These are phyloP conservation scores for Delphinella strobiligena DNA, from an alignment of 2,329 filamentous ascomycete species.

Conservation along the genomic window DNA sequence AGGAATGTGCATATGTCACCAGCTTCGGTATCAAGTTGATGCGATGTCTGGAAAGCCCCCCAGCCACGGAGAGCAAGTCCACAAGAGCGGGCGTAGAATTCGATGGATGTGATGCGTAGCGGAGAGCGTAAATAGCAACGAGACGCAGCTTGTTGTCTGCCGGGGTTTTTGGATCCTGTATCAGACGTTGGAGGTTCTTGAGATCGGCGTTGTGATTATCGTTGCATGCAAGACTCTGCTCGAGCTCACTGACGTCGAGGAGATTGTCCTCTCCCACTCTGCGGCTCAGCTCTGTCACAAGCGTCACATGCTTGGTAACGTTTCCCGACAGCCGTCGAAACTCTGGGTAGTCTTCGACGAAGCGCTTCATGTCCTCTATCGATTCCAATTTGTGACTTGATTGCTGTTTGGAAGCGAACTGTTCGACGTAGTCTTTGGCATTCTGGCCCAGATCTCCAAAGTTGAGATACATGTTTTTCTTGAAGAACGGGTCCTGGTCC, in stretches of 20 bases:
- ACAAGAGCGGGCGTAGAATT: conserved; percentile 75
- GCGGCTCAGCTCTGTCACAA: conserved; percentile 86
- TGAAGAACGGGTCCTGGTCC: conserved; percentile 98
- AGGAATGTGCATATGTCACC: conserved; percentile 71
- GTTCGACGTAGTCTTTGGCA: conserved; percentile 97
- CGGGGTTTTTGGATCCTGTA: conserved; percentile 67
- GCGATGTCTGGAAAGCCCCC: conserved; percentile 62
- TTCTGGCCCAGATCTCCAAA: conserved; percentile 92
- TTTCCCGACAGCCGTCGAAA: conserved; percentile 95
- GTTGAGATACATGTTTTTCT: conserved; percentile 97
- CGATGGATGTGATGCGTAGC: conserved; percentile 77
- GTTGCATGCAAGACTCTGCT: conserved; percentile 93
- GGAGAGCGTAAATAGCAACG: conserved; percentile 86
- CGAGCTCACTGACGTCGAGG: conserved; percentile 92
- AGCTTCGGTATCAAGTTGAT: conserved; percentile 74
- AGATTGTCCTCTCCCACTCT: conserved; percentile 75
- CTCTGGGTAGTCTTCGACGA: conserved; percentile 97
- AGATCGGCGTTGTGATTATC: conserved; percentile 87
- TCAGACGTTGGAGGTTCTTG: conserved; percentile 81
- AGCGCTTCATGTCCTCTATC: conserved; percentile 97
- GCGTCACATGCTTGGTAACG: conserved; percentile 93
- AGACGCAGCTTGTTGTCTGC: conserved; percentile 76
- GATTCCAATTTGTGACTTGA: conserved; percentile 93
- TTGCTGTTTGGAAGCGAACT: conserved; percentile 96
- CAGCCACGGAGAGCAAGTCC: conserved; percentile 73